Evolutionary conservation across 2,329 filamentous ascomycete species (phyloP).

Genomic region (Penicillium sp.): DNA sequence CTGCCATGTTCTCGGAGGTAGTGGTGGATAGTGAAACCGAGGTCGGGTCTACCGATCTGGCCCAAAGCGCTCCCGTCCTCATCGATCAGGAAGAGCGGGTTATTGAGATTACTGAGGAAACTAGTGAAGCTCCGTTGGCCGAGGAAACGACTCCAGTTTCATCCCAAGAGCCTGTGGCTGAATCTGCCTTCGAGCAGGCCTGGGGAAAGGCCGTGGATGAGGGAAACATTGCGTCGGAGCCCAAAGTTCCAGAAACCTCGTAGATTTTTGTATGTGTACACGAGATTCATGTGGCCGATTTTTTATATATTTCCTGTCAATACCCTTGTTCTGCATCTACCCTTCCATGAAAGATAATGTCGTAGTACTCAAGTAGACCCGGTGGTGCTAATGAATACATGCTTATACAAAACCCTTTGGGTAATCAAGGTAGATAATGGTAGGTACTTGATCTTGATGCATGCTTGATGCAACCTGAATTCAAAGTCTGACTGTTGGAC

Average conservation of each 20-base stretch:
- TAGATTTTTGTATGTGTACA: background rate
- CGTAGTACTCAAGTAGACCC: slow-evolving; percentile 7
- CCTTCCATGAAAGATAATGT: slow-evolving; percentile 1
- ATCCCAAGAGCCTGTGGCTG: slow-evolving; percentile 11
- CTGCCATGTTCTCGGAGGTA: slow-evolving; percentile 18
- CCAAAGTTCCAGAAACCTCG: slow-evolving; percentile 1
- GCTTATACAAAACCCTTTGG: background rate
- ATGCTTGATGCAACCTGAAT: background rate
- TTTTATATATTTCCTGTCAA: slow-evolving; percentile 11
- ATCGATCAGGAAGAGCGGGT: slow-evolving; percentile 9
- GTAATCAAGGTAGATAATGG: background rate
- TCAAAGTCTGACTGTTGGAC: background rate
- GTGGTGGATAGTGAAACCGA: slow-evolving; percentile 21
- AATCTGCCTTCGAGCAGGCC: slow-evolving; percentile 35
- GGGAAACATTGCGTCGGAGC: slow-evolving; percentile 6
- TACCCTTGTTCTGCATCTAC: slow-evolving; percentile 16
- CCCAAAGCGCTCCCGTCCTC: slow-evolving; percentile 8
- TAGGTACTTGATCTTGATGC: no score
- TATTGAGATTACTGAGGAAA: background rate
- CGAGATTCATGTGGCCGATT: background rate
- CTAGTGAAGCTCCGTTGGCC: background rate
- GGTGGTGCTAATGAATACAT: slow-evolving; percentile 12
- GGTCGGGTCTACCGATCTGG: background rate
- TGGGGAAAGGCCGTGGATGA: slow-evolving; percentile 41
- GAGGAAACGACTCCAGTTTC: background rate